These are phyloP conservation scores for Alternaria metachromatica DNA, from an alignment of 2,329 filamentous ascomycete genomes.

Conservation along the genomic window DNA sequence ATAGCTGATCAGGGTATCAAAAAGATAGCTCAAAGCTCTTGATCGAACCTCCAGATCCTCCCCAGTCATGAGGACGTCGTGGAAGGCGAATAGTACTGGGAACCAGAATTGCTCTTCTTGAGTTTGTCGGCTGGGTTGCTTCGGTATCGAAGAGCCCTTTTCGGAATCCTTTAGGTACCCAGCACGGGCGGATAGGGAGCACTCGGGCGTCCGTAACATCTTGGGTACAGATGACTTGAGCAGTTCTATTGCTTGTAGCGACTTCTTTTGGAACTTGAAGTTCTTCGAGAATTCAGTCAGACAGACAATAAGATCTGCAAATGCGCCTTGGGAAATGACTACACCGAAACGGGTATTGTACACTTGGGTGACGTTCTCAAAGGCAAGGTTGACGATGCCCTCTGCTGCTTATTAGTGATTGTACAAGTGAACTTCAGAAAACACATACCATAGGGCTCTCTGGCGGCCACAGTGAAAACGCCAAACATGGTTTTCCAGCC, in stretches of 20 bases:
- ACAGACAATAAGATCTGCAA: conserved; percentile 94
- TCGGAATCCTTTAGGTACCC: conserved; percentile 58
- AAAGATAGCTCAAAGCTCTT: conserved; percentile 90
- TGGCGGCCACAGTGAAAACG: conserved; percentile 93
- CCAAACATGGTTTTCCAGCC: conserved; percentile 99
- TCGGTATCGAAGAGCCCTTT: conserved; percentile 60
- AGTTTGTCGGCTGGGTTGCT: conserved; percentile 78
- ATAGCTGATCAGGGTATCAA: conserved; percentile 88
- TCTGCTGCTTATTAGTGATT: conserved; percentile 59
- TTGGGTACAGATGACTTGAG: conserved; percentile 91
- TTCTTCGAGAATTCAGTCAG: conserved; percentile 99
- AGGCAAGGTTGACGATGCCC: conserved; percentile 93
- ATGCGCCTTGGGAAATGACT: conserved; percentile 94
- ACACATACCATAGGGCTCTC: conserved; percentile 76
- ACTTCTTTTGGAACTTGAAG: conserved; percentile 98
- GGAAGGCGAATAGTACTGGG: conserved; percentile 95
- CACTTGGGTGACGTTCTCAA: conserved; percentile 94
- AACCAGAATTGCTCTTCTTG: conserved; percentile 99
- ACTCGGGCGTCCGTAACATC: conserved; percentile 96
- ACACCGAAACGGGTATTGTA: conserved; percentile 96
- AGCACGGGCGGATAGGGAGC: conserved; percentile 77
- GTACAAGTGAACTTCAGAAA: not conserved
- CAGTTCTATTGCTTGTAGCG: conserved; percentile 91
- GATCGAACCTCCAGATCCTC: conserved; percentile 96
- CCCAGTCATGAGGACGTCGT: conserved; percentile 98